Base-by-base conservation (phyloP, 352 stramenopile species). In the Phytophthora cryptogea region DNA sequence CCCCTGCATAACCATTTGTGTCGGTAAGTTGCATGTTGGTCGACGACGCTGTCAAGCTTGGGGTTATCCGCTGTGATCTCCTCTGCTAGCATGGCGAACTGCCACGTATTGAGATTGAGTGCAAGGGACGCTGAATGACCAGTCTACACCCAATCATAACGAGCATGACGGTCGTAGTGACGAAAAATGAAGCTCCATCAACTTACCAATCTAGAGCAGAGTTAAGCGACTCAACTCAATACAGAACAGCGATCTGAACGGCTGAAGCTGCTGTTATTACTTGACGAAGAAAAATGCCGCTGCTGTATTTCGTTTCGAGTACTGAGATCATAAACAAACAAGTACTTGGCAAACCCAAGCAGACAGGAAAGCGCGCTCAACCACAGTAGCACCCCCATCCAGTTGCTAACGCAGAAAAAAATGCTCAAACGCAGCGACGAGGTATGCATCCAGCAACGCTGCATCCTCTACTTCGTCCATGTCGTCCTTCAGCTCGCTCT, bases 1-100 rank as follows among this genome's bases (percentile, higher is more conserved):
- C 37, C 9, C 28, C 27, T 49, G 35, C 54, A 55, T 13, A 48
- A 14, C n/a, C 31, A 46, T 20, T 49, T 55, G 43, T 26, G 53
- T 43, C 42, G 3, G 14, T 41, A 4, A 41, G 9, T 14, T 41
- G 35, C 5, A 2, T 13, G 35, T 23, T 23, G 20, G 20, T 23
- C 20, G 20, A 23, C 14, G 4, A 13, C 14, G 35, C 35, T 14
- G 20, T 41, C 35, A 23, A 41, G 35, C 14, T 23, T 6, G 5
- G 3, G 35, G 35, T 41, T 41, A 7, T 41, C 35, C 14, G 35
- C 35, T 7, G 16, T 14, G 14, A 20, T 23, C 35, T 8, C 14
- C 35, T 41, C 35, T 39, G 35, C 35, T 41, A 14, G 35, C 35
- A 41, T 41, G 35, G 9, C 35, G 5, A 41, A 41, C 3, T 16